Base-by-base conservation (phyloP, 768 basidiomycete genomes). In the Pleurotus salmoneostramineus region DNA sequence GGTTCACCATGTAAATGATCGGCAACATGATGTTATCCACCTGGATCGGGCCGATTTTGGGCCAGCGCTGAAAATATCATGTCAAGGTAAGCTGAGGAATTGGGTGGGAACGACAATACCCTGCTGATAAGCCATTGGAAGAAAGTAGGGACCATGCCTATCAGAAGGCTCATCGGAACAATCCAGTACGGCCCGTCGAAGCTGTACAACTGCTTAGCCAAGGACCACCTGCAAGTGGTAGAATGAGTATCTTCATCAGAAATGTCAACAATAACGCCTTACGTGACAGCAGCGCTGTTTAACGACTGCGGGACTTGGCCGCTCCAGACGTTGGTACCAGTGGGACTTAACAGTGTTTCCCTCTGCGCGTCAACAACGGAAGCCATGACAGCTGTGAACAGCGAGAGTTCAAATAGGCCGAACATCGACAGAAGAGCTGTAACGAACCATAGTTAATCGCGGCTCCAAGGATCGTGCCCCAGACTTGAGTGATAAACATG, bases 401-500 rank as follows among this genome's bases (percentile, higher is more conserved):
- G 15, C 4, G 56, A n/a, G n/a, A 27, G 42, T 49, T 36, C 6
- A 2, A 32, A 56, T 60, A 14, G 42, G 45, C 42, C 45, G 32
- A 58, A 7, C 54, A 6, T 5, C 40, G 40, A 12, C 35, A 31
- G 35, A 14, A 27, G 40, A 45, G 10, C n/a, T 3, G 7, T 31
- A 27, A 48, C 64, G 54, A 60, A 74, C 77, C 72, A 57, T 78
- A 75, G 57, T 74, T 73, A 4, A 75, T 61, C 31, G 74, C 54
- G 12, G 73, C 72, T 35, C 76, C 85, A 56, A 88, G 72, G 46
- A 88, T 75, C 0, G 85, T 85, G 3, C 85, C 85, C 76, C 80
- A 80, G n/a, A 86, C 72, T 63, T 88, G 87, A 5, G 83, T 83
- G 7, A 82, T 65, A 68, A 88, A 85, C 71, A 86, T 83, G 40